A percentile compares a stretch with the other conserved stretches of the same genome.
Evolutionary conservation across 768 basidiomycete genomes (phyloP).

Genomic region (Amanita exitialis): DNA sequence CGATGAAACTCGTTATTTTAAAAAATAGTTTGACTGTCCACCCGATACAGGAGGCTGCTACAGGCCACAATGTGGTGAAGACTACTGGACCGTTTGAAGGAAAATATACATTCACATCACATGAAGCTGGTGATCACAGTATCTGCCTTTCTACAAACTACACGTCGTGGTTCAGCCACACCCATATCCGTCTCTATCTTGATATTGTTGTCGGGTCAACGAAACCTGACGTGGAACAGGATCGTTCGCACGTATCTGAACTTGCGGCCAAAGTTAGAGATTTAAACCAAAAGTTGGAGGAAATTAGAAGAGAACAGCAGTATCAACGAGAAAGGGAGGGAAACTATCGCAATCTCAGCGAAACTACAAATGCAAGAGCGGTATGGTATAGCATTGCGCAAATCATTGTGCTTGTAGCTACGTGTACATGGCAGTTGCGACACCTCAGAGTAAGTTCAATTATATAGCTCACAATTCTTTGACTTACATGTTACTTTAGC

Average conservation of each 20-base stretch:
- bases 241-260: constrained; percentile 77
- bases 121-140: constrained; percentile 93
- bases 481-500: constrained; percentile 26
- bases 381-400: constrained; percentile 93
- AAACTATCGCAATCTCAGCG: constrained; percentile 82
- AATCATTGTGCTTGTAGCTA: constrained; percentile 72
- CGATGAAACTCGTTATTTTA: not conserved
- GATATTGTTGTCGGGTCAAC: constrained; percentile 89
- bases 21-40: not conserved
- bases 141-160: constrained; percentile 95
- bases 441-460: constrained; percentile 66
- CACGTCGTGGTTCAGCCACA: constrained; percentile 76
- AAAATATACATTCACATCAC: constrained; percentile 95
- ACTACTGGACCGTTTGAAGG: constrained; percentile 88
- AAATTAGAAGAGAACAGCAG: constrained; percentile 91
- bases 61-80: constrained; percentile 71
- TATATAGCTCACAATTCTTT: not conserved
- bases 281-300: constrained; percentile 87
- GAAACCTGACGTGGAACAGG: constrained; percentile 79
- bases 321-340: constrained; percentile 95
- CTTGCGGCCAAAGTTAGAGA: constrained; percentile 81
- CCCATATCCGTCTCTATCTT: constrained; percentile 90
- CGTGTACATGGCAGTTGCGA: constrained; percentile 89
- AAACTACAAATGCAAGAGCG: constrained; percentile 82
- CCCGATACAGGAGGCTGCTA: constrained; percentile 74